Evolutionary conservation across 192 early-diverging fungal genomes (phyloP), one percentile per base, ranked within the genome.

Genomic region (Glomus cerebriforme): DNA sequence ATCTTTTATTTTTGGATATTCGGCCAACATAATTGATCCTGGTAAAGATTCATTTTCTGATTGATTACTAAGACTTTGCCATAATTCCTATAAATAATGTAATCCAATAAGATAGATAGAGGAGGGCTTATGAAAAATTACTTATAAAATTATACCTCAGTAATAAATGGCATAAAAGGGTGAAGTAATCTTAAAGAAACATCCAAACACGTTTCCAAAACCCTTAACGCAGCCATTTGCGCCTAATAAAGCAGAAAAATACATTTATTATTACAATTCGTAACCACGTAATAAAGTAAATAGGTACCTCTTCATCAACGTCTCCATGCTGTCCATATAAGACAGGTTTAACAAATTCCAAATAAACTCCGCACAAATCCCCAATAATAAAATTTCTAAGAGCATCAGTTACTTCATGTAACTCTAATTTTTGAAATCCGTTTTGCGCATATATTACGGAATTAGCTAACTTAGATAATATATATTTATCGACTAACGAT

Each of bases 121-220:
- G 59, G 34, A 66, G 0, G 39, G 26, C 24, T 24, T n/a, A 2
- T 63, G 35, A 67, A 26, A 43, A 49, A 45, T n/a, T 43, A n/a
- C 62, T 49, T 22, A 54, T 9, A 22, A 59, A 45, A n/a, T 27
- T 29, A 17, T 83, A 95, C 97, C 90, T 99, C 97, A 17, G 96
- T 97, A 19, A 98, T 82, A 81, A 97, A 99, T 19, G 97, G 97
- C 97, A 99, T 99, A 81, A 98, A 96, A 27, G 97, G 97, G 82
- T 99, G 97, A 70, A 96, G 85, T 31, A 96, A 85, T 31, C 93
- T 89, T 67, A 99, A 81, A 0, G 93, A 93, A 8, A 84, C 79
- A 72, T 96, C 94, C 79, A 95, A 77, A 68, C 93, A 95, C 0
- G 88, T 90, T 75, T 94, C 90, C 5, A 96, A 81, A 9, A 86